A percentile compares a stretch with the other conserved stretches of the same genome.
phyloP scores from a whole-genome alignment of 2,329 filamentous ascomycete genomes.

The Verticillium dahliae region DNA sequence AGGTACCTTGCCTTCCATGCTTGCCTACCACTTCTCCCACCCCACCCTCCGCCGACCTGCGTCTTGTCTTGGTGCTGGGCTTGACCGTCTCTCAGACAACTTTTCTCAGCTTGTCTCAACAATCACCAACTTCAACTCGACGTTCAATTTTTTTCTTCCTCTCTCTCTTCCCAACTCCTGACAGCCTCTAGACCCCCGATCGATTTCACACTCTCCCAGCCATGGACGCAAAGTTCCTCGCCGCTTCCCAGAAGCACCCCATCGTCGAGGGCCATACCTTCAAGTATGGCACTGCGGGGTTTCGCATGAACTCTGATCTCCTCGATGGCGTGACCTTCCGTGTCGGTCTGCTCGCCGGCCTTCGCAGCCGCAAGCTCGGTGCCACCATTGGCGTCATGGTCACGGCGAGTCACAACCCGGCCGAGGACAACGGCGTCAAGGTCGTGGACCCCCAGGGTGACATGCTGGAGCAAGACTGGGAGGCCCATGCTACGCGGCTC shows the following conservation, averaged over 20 bases:
- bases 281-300: slow-evolving; percentile 62
- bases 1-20: no score
- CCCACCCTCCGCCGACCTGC: not conserved
- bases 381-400: slow-evolving; percentile 96
- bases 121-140: not conserved
- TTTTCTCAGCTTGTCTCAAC: not conserved
- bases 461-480: slow-evolving; percentile 96
- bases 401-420: slow-evolving; percentile 88
- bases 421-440: slow-evolving; percentile 87
- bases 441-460: slow-evolving; percentile 96
- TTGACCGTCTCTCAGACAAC: not conserved
- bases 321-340: slow-evolving; percentile 90
- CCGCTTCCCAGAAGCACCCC: slow-evolving; percentile 56
- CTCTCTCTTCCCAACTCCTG: not conserved
- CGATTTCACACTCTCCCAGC: slow-evolving; percentile 6
- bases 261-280: slow-evolving; percentile 49
- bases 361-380: slow-evolving; percentile 84
- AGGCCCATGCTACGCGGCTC: slow-evolving; percentile 77
- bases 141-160: not conserved
- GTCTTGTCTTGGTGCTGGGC: not conserved
- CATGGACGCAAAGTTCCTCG: slow-evolving; percentile 51
- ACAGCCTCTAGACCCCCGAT: not conserved
- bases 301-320: slow-evolving; percentile 67
- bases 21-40: not conserved
- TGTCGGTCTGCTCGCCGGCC: slow-evolving; percentile 79